phyloP scores from a whole-genome alignment of 148 eudicot genomes.

The Fagopyrum esculentum region DNA sequence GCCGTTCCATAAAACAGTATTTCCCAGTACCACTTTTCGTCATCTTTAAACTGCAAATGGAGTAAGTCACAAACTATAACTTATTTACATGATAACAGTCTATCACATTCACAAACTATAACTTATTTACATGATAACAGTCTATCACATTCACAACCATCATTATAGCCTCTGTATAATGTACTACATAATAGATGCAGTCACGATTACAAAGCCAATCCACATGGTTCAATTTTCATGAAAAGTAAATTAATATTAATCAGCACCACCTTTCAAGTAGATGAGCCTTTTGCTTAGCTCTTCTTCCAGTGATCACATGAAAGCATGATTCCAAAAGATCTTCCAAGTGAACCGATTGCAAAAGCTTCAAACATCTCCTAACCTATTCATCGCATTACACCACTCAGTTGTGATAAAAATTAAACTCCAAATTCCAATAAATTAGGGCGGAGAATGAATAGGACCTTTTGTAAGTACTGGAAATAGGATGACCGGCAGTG shows the following conservation, averaged over 20 bases:
- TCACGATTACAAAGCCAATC: neutral
- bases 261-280: conserved; percentile 71
- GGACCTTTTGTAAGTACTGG: conserved; percentile 77
- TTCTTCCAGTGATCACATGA: conserved; percentile 50
- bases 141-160: neutral
- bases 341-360: conserved; percentile 49
- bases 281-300: conserved; percentile 69
- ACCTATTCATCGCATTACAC: conserved; percentile 36
- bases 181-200: no score
- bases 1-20: conserved; percentile 66
- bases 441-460: neutral
- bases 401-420: neutral
- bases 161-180: neutral
- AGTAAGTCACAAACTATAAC: neutral
- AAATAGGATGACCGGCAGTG: conserved; percentile 80
- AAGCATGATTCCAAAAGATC: conserved; percentile 64
- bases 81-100: neutral
- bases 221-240: neutral
- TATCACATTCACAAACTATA: neutral
- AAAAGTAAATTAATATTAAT: neutral
- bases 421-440: neutral
- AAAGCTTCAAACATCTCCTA: conserved; percentile 71
- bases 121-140: neutral
- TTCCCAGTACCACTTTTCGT: conserved; percentile 42
- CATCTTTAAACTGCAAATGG: conserved; percentile 63